A percentile compares a stretch with the other conserved stretches of the same genome.
Evolutionary conservation across 2,329 filamentous ascomycete genomes (phyloP).

Genomic region (Colletotrichum gloeosporioides): DNA sequence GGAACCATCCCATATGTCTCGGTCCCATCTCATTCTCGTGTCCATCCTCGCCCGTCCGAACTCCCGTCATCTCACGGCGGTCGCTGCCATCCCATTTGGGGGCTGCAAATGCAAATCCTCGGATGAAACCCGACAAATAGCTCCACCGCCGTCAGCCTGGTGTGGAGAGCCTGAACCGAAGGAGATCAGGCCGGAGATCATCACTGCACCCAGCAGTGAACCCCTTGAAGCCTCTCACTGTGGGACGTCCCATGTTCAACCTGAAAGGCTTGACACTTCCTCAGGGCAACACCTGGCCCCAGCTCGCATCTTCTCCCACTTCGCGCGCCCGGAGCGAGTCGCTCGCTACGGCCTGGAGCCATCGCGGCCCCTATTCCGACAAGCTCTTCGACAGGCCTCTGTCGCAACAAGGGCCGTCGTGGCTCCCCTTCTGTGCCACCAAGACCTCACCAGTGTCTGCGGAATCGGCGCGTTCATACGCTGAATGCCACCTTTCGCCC

Average conservation of each 20-base stretch:
- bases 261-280: background rate
- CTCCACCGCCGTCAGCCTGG: background rate
- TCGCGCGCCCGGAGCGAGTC: background rate
- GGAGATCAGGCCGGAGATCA: slow-evolving; percentile 10
- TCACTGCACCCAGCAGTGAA: background rate
- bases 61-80: background rate
- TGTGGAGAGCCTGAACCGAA: background rate
- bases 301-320: background rate
- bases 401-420: slow-evolving; percentile 7
- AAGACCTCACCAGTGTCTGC: slow-evolving; percentile 6
- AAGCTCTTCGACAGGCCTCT: background rate
- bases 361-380: background rate
- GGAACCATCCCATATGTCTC: background rate
- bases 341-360: background rate
- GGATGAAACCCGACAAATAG: slow-evolving; percentile 8
- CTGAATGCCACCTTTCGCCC: background rate
- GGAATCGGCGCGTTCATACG: background rate
- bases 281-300: background rate
- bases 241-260: background rate
- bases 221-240: background rate
- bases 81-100: background rate
- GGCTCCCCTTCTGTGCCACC: background rate
- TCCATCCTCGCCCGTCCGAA: background rate
- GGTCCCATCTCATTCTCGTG: background rate
- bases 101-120: slow-evolving; percentile 8